Base-by-base conservation (phyloP, 768 basidiomycete species). In the Cystoderma amianthinum region DNA sequence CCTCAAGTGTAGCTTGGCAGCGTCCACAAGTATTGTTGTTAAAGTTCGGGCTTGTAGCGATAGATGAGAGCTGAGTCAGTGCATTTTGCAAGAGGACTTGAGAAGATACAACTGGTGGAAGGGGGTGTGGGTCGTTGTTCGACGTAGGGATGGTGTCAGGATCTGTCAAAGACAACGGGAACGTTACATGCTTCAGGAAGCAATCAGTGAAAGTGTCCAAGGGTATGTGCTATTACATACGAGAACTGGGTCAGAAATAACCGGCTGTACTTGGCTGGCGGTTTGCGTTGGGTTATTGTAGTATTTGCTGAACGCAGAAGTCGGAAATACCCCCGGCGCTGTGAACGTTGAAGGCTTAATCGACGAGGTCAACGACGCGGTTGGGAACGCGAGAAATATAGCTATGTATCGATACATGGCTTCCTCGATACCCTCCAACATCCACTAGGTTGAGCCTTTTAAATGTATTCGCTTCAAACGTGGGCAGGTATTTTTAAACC, bases 281-380 rank as follows among this genome's bases (percentile, higher is more conserved):
- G 85, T 87, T 22, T 75, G 80, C 1, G 82, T 86, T 22, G 85
- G 83, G 47, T 72, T 61, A 57, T 85, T 86, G 61, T 79, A 85
- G 57, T 86, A 88, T 39, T 66, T 54, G n/a, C 64, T 53, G 57
- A 78, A 88, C 28, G 71, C 60, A 4, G 79, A 72, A 2, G 82
- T 82, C 1, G 85, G 83, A 55, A 85, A 85, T 2, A 61, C 51
- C 20, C 81, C 82, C 3, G 80, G 72, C 4, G 60, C 81, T 2
- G 80, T 75, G 50, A 72, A 82, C 2, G 69, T 71, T 3, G 74
- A 69, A 5, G 59, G 68, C 20, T 49, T 45, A 30, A 64, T 61
- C 7, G 25, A 28, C 25, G 25, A 7, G n/a, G 25, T 28, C 7
- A 28, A 28, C n/a, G 25, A 7, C 25, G 25, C 25, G n/a, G 25